Base-by-base conservation (phyloP, 768 basidiomycete species). In the Amanita thiersii region DNA sequence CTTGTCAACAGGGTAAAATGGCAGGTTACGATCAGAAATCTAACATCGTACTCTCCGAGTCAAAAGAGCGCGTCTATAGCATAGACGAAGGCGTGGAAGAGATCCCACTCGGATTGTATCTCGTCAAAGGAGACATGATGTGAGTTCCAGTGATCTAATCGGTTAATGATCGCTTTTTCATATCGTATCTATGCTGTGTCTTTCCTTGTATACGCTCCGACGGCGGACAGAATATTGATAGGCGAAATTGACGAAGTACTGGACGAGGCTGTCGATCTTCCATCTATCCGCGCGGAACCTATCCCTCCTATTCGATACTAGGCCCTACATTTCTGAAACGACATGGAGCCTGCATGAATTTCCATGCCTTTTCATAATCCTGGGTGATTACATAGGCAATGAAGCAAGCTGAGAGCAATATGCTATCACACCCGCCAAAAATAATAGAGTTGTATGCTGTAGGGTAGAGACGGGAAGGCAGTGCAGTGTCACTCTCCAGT, bases 71-170 rank as follows among this genome's bases (percentile, higher is more conserved):
- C 52, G 81, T 97, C 24, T 98, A 87, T 60, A 87, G 84, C 55
- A 63, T 76, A 40, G 96, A 99, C 11, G 87, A 88, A 53, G 86
- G 86, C 29, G 91, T 96, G 19, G 89, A 97, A 62, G 92, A 97
- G 69, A 80, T 92, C 7, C 86, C 90, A 0, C 70, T 98, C 18
- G 96, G 96, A 0, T 70, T 98, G 33, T 98, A 99, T 62, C 81
- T 99, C 55, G 91, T 99, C 57, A 92, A 97, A 54, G 96, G 96
- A 2, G 96, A 99, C 58, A 92, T 92, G 74, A 92, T 94, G 96
- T 97, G 54, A 61, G 90, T 78, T 10, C n/a, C n/a, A n/a, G n/a
- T 20, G 19, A 19, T n/a, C n/a, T 31, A 34, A 37, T 21, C 11
- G 30, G 15, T 37, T 31, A 21, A 33, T 29, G 15, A 37, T 24